phyloP scores from a whole-genome alignment of 805 yeast species.

The Spathaspora gorwiae region DNA sequence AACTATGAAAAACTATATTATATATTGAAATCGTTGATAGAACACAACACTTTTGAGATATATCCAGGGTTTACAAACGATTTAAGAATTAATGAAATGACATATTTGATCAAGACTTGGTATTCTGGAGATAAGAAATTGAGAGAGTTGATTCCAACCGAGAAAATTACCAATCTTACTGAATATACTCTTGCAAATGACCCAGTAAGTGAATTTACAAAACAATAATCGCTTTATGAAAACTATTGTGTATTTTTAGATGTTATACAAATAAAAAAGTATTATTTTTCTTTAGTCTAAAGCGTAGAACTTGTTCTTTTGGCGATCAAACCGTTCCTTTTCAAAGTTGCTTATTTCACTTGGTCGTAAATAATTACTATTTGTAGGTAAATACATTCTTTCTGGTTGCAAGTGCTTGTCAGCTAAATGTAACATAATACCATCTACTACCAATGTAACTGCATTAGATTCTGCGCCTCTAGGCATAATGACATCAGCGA shows the following conservation, averaged over 20 bases:
- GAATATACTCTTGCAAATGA: conserved; percentile 50
- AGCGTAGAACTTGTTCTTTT: conserved; percentile 43
- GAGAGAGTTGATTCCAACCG: conserved; percentile 50
- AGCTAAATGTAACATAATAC: conserved; percentile 41
- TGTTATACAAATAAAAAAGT: background rate
- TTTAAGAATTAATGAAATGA: conserved; percentile 50
- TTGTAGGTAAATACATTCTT: conserved; percentile 9
- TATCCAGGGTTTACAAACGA: conserved; percentile 41
- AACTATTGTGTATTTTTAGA: background rate
- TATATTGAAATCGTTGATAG: conserved; percentile 57
- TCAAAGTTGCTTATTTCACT: conserved; percentile 16
- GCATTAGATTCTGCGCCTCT: conserved; percentile 62
- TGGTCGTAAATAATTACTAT: conserved; percentile 26
- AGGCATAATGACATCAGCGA: conserved; percentile 72
- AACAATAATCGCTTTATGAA: conserved; percentile 4
- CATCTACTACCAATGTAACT: conserved; percentile 58
- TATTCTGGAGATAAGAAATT: conserved; percentile 59
- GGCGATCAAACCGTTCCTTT: conserved; percentile 32
- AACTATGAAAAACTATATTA: conserved; percentile 62
- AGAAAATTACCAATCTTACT: conserved; percentile 39
- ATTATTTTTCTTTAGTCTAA: conserved; percentile 16
- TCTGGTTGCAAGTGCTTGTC: conserved; percentile 10
- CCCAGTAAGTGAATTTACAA: conserved; percentile 43
- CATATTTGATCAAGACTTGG: conserved; percentile 63
- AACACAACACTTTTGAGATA: conserved; percentile 51